Evolutionary conservation across 345 rosid species (phyloP).

Genomic region (Eucalyptus regnans): DNA sequence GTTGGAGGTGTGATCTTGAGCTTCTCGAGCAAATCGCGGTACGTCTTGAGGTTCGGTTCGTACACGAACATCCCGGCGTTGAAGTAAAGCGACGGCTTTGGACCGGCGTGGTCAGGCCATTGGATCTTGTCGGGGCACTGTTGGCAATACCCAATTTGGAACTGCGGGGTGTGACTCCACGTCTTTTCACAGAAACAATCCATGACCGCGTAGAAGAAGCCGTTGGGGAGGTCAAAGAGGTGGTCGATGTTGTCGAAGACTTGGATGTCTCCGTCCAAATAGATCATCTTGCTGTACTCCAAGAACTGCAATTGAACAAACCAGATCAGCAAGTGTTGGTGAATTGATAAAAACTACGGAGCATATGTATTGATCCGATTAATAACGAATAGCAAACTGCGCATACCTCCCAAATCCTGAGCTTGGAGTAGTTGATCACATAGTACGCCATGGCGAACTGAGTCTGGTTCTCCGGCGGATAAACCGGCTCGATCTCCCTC

Average conservation of each 20-base stretch:
- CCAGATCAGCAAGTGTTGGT: background rate
- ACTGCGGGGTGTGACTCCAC: slow-evolving; percentile 22
- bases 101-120: background rate
- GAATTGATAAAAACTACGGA: background rate
- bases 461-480: slow-evolving; percentile 30
- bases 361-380: background rate
- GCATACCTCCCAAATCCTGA: slow-evolving; percentile 36
- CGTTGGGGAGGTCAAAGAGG: slow-evolving; percentile 11
- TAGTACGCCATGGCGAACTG: slow-evolving; percentile 34
- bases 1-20: slow-evolving; percentile 26
- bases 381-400: background rate
- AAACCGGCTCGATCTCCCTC: slow-evolving; percentile 23
- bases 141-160: slow-evolving; percentile 38
- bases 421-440: slow-evolving; percentile 39
- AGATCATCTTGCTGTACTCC: slow-evolving; percentile 25
- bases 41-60: slow-evolving; percentile 20
- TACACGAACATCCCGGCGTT: slow-evolving; percentile 33
- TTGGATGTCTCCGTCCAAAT: slow-evolving; percentile 28
- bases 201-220: slow-evolving; percentile 30
- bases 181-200: slow-evolving; percentile 41
- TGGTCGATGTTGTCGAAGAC: slow-evolving; percentile 26
- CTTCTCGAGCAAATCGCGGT: slow-evolving; percentile 10
- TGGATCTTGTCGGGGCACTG: slow-evolving; percentile 19
- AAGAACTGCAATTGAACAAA: slow-evolving; percentile 7
- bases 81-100: slow-evolving; percentile 28